A percentile compares a stretch with the other conserved stretches of the same genome.
phyloP scores from a whole-genome alignment of 139 green algal genomes.

The Prasinococcaceae sp. region DNA sequence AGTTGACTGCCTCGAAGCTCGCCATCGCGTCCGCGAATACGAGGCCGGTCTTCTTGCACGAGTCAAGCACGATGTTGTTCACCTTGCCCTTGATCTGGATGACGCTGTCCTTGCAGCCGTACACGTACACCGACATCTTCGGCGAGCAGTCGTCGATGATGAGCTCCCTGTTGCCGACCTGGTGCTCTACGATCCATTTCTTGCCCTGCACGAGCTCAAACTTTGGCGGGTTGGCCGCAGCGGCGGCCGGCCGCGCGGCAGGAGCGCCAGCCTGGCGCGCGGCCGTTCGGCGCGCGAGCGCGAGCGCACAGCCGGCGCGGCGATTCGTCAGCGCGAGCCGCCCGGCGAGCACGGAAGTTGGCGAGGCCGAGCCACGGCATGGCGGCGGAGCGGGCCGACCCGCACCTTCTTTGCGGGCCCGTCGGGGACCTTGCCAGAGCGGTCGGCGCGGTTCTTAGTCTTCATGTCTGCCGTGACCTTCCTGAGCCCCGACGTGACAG shows the following conservation, averaged over 20 bases:
- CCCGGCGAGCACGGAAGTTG: no score
- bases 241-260: slow-evolving; percentile 5
- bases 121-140: slow-evolving; percentile 84
- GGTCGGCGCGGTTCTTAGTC: slow-evolving; percentile 74
- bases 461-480: slow-evolving; percentile 96
- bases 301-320: no score
- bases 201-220: slow-evolving; percentile 60
- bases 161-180: slow-evolving; percentile 47
- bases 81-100: slow-evolving; percentile 60
- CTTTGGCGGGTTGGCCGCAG: slow-evolving; percentile 22
- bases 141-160: slow-evolving; percentile 48
- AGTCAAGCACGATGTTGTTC: slow-evolving; percentile 86
- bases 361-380: no score
- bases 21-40: slow-evolving; percentile 68
- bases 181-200: slow-evolving; percentile 82
- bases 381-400: no score
- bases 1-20: slow-evolving; percentile 76
- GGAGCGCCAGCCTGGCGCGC: background rate
- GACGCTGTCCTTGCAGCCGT: slow-evolving; percentile 54
- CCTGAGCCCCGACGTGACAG: slow-evolving; percentile 51
- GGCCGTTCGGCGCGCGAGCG: background rate
- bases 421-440: slow-evolving; percentile 42
- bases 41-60: slow-evolving; percentile 58
- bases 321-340: no score
- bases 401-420: no score